Evolutionary conservation across 257 asterid species (phyloP).

Genomic region (Gardenia jasminoides): DNA sequence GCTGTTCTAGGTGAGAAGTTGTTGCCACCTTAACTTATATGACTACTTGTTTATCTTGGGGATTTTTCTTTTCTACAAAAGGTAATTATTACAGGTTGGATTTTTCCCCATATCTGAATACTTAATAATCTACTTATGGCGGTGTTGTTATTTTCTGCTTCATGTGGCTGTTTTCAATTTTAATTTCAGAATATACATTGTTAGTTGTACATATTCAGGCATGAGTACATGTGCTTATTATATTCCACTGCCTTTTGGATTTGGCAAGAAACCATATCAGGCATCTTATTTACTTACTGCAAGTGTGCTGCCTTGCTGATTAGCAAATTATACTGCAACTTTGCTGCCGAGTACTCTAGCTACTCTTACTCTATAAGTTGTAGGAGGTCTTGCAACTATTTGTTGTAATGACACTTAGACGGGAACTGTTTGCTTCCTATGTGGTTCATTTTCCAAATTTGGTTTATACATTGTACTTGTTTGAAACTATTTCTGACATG

Average conservation of each 20-base stretch:
- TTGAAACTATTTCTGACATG: neutral
- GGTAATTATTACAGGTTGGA: neutral
- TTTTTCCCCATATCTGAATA: neutral
- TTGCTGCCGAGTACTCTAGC: neutral
- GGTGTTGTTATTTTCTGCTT: neutral
- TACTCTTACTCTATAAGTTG: neutral
- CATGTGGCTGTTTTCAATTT: neutral
- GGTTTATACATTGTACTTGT: neutral
- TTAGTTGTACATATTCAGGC: neutral
- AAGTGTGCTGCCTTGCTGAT: neutral
- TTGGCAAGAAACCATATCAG: neutral
- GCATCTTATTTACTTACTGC: neutral
- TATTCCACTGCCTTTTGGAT: neutral
- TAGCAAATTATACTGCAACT: neutral
- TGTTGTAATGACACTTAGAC: neutral
- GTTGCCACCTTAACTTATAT: neutral
- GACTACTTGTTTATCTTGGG: neutral
- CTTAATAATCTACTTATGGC: neutral
- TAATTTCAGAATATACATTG: neutral
- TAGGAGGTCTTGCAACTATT: neutral
- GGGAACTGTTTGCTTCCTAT: neutral
- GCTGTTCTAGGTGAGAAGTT: conserved; percentile 89
- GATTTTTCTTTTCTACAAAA: neutral
- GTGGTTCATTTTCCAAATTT: neutral
- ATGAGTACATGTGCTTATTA: neutral